A percentile compares a stretch with the other conserved stretches of the same genome.
Conservation (phyloP, 345 rosid species). For the Pugionium cornutum region DNA sequence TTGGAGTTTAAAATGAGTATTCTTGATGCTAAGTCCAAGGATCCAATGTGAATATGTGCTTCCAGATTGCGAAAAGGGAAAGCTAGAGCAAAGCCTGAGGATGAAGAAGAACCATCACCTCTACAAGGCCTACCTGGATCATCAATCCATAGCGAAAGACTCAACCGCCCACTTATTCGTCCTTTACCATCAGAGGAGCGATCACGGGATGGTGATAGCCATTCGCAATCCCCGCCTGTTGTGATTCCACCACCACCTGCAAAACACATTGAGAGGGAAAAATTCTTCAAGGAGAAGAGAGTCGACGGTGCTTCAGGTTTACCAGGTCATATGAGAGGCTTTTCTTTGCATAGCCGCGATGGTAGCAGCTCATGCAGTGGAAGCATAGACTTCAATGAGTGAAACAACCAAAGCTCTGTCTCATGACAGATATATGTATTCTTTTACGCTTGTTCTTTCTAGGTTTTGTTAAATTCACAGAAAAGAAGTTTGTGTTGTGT, state of each 20-base stretch:
- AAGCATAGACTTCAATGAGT: constrained; percentile 72
- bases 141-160: constrained; percentile 51
- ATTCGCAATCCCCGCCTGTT: constrained; percentile 47
- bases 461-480: constrained; percentile 14
- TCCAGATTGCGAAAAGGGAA: constrained; percentile 84
- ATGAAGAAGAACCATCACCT: constrained; percentile 52
- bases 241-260: constrained; percentile 96
- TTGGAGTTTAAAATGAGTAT: constrained; percentile 8
- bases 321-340: constrained; percentile 69
- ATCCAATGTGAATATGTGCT: constrained; percentile 4
- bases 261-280: constrained; percentile 84
- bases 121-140: constrained; percentile 56
- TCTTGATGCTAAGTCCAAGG: constrained; percentile 23
- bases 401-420: constrained; percentile 33
- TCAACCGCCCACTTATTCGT: constrained; percentile 80
- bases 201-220: constrained; percentile 40
- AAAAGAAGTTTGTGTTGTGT: constrained; percentile 17
- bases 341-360: constrained; percentile 75
- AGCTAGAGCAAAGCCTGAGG: constrained; percentile 81
- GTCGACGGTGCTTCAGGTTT: constrained; percentile 58
- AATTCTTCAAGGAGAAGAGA: constrained; percentile 85
- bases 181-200: constrained; percentile 51
- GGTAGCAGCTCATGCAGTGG: constrained; percentile 85
- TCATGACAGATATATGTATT: constrained; percentile 28
- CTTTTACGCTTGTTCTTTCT: constrained; percentile 20